phyloP scores from a whole-genome alignment of 192 early-diverging fungal genomes.

The Lobulomyces angularis region DNA sequence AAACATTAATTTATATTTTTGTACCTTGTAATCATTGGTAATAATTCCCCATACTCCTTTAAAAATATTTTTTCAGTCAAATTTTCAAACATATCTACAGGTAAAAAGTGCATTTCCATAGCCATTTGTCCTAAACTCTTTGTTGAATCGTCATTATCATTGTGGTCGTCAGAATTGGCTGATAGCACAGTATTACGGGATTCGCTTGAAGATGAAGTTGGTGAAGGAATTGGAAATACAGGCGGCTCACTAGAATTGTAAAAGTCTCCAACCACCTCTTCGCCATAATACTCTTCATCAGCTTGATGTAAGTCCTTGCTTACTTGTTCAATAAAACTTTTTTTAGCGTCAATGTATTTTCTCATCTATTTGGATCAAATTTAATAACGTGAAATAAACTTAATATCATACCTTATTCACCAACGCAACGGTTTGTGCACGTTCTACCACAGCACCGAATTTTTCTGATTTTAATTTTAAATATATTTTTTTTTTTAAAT shows the following conservation, averaged over 20 bases:
- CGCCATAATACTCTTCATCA: neutral
- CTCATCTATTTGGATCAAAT: neutral
- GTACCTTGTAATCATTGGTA: constrained; percentile 23
- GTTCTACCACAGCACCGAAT: constrained; percentile 20
- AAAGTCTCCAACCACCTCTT: neutral
- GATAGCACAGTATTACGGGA: neutral
- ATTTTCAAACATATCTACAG: neutral
- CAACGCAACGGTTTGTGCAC: constrained; percentile 23
- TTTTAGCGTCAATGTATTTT: constrained; percentile 4
- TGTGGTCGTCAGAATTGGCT: neutral
- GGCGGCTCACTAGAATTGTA: neutral
- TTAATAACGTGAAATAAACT: constrained; percentile 16
- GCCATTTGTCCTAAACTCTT: neutral
- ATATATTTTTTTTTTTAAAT: constrained; percentile 24
- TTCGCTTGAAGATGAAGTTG: neutral
- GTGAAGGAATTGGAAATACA: neutral
- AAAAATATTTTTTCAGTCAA: constrained; percentile 13
- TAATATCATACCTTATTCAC: constrained; percentile 23
- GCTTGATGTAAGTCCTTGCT: constrained; percentile 5
- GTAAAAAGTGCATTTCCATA: neutral
- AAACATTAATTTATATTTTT: constrained; percentile 43
- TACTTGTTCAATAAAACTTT: neutral
- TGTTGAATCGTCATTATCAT: no score
- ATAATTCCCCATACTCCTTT: constrained; percentile 23
- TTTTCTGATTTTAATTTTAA: constrained; percentile 16